Percentiles rank a stretch among this genome's conserved stretches.
Conservation (phyloP, 306 rosid genomes). For the Medicago arabica region DNA sequence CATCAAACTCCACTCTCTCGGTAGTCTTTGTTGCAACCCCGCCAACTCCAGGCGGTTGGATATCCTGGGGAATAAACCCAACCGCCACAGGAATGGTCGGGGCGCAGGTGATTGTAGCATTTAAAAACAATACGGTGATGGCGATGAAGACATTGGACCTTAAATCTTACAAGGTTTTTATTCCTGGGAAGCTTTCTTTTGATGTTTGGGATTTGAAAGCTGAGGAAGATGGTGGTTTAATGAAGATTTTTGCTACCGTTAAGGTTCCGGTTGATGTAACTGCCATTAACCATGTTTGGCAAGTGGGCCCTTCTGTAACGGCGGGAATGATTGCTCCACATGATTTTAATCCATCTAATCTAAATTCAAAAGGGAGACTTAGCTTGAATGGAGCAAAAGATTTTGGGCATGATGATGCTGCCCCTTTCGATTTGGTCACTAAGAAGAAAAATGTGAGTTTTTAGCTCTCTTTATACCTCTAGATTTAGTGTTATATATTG, state of each 20-base stretch:
- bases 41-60: slow-evolving; percentile 54
- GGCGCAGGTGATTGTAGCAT: slow-evolving; percentile 62
- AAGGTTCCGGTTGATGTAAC: slow-evolving; percentile 34
- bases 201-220: slow-evolving; percentile 56
- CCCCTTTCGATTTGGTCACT: slow-evolving; percentile 40
- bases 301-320: slow-evolving; percentile 52
- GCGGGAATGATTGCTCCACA: slow-evolving; percentile 29
- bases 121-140: slow-evolving; percentile 29
- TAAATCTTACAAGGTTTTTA: slow-evolving; percentile 10
- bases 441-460: slow-evolving; percentile 64
- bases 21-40: slow-evolving; percentile 63
- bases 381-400: slow-evolving; percentile 46
- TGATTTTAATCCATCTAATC: slow-evolving; percentile 33
- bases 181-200: slow-evolving; percentile 49
- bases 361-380: slow-evolving; percentile 54
- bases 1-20: slow-evolving; percentile 63
- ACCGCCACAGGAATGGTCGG: slow-evolving; percentile 61
- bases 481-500: background rate
- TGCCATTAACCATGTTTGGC: slow-evolving; percentile 58
- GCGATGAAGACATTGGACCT: slow-evolving; percentile 50
- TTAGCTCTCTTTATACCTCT: background rate
- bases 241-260: slow-evolving; percentile 44
- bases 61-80: slow-evolving; percentile 80
- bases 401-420: background rate
- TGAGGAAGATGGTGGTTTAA: slow-evolving; percentile 26